Conservation (phyloP, 1,139 yeast species). For the Pichia kudriavzevii region DNA sequence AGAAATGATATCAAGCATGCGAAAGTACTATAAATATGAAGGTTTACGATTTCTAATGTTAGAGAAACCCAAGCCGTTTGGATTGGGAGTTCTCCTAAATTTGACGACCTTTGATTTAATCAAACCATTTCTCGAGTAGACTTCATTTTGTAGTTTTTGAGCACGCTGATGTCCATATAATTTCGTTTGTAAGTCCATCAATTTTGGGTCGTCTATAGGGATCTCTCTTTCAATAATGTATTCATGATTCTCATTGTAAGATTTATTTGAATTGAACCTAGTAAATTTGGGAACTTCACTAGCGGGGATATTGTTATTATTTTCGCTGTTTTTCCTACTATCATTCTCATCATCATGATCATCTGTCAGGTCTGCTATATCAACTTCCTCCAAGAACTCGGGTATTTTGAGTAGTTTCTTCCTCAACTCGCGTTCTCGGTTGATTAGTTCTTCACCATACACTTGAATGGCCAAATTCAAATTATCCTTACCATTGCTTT, state of each 20-base stretch:
- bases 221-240: conserved; percentile 24
- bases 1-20: conserved; percentile 51
- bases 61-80: conserved; percentile 37
- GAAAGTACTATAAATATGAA: conserved; percentile 39
- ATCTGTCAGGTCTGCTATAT: conserved; percentile 7
- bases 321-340: background rate
- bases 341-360: conserved; percentile 12
- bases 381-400: conserved; percentile 13
- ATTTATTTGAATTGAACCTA: conserved; percentile 5
- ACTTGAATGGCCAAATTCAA: no score
- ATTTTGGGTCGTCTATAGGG: conserved; percentile 20
- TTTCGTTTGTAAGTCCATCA: conserved; percentile 18
- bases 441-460: conserved; percentile 6
- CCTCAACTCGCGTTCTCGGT: conserved; percentile 1
- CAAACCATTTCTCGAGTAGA: conserved; percentile 21
- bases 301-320: background rate
- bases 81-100: conserved; percentile 35
- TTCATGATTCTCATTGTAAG: conserved; percentile 15
- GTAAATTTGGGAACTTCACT: background rate
- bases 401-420: conserved; percentile 2
- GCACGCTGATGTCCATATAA: conserved; percentile 21
- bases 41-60: conserved; percentile 37
- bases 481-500: conserved; percentile 5
- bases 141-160: conserved; percentile 21
- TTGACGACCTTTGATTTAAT: conserved; percentile 25